Conservation (phyloP, 352 stramenopile genomes). For the Globisporangium mamillatum region DNA sequence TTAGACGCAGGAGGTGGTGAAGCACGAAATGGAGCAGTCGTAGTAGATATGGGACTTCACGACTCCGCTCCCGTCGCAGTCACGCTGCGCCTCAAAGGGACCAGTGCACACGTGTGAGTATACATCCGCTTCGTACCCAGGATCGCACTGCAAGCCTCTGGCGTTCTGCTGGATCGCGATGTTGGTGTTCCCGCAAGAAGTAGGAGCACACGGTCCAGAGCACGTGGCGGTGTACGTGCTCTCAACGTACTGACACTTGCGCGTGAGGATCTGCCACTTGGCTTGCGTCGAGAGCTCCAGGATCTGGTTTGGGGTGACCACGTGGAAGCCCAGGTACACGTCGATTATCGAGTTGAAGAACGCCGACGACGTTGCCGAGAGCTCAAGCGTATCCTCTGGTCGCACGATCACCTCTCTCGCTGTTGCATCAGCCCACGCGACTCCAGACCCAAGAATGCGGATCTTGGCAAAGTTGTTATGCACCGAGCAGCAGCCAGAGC, state of each 20-base stretch:
- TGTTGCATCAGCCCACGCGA: slow-evolving; percentile 32
- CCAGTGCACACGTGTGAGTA: slow-evolving; percentile 44
- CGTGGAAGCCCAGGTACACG: slow-evolving; percentile 71
- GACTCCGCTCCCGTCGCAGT: slow-evolving; percentile 43
- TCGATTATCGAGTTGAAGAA: slow-evolving; percentile 64
- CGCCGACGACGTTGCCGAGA: slow-evolving; percentile 38
- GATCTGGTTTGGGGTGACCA: slow-evolving; percentile 69
- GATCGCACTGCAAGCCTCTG: slow-evolving; percentile 25
- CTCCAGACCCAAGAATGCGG: slow-evolving; percentile 32
- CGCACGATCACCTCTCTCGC: slow-evolving; percentile 38
- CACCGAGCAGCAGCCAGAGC: slow-evolving; percentile 64
- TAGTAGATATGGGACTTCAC: slow-evolving; percentile 46
- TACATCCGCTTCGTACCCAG: slow-evolving; percentile 46
- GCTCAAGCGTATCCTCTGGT: slow-evolving; percentile 47
- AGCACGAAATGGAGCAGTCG: slow-evolving; percentile 59
- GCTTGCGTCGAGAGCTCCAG: slow-evolving; percentile 46
- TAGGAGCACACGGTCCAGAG: slow-evolving; percentile 34
- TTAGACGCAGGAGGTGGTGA: slow-evolving; percentile 42
- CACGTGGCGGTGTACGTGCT: slow-evolving; percentile 47
- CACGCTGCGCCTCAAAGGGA: slow-evolving; percentile 42
- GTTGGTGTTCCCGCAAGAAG: slow-evolving; percentile 54
- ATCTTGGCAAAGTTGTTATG: slow-evolving; percentile 50
- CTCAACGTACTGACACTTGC: slow-evolving; percentile 50
- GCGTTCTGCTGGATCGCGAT: slow-evolving; percentile 34
- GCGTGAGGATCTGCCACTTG: slow-evolving; percentile 63